Evolutionary conservation across 2,329 filamentous ascomycete genomes (phyloP).

Genomic region (Calonectria fujianensis): DNA sequence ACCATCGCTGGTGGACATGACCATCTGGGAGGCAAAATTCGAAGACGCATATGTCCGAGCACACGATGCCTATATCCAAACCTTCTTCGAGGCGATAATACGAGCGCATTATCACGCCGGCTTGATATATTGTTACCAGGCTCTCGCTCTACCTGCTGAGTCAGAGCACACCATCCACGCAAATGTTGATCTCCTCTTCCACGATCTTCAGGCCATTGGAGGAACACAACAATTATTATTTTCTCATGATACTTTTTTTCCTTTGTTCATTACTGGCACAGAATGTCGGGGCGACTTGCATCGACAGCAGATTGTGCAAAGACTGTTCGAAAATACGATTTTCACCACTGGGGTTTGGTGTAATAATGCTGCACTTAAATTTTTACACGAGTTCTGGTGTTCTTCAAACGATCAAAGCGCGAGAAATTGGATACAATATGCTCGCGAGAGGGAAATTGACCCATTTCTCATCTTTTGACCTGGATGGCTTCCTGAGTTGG

Average conservation of each 20-base stretch:
- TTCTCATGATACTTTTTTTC: conserved; percentile 36
- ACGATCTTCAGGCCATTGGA: conserved; percentile 19
- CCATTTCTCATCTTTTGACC: conserved; percentile 37
- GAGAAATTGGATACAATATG: conserved; percentile 36
- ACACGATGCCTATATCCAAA: conserved; percentile 21
- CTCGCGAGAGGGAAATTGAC: conserved; percentile 33
- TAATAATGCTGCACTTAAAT: conserved; percentile 37
- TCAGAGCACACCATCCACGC: background rate
- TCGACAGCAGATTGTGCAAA: conserved; percentile 22
- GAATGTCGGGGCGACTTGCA: conserved; percentile 29
- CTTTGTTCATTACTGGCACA: conserved; percentile 35
- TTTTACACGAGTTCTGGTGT: conserved; percentile 27
- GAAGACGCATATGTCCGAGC: conserved; percentile 8
- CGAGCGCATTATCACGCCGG: conserved; percentile 46
- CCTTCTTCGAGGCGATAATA: conserved; percentile 42
- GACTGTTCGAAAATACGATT: conserved; percentile 20
- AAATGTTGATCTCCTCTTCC: conserved; percentile 25
- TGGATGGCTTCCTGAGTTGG: background rate
- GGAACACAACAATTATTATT: background rate
- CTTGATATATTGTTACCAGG: conserved; percentile 48
- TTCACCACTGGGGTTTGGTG: conserved; percentile 36
- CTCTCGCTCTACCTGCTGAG: conserved; percentile 25
- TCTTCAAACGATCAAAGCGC: background rate
- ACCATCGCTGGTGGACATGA: conserved; percentile 16
- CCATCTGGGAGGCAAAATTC: conserved; percentile 14